Conservation (phyloP, 2,329 filamentous ascomycete species). For the Venturia nashicola region DNA sequence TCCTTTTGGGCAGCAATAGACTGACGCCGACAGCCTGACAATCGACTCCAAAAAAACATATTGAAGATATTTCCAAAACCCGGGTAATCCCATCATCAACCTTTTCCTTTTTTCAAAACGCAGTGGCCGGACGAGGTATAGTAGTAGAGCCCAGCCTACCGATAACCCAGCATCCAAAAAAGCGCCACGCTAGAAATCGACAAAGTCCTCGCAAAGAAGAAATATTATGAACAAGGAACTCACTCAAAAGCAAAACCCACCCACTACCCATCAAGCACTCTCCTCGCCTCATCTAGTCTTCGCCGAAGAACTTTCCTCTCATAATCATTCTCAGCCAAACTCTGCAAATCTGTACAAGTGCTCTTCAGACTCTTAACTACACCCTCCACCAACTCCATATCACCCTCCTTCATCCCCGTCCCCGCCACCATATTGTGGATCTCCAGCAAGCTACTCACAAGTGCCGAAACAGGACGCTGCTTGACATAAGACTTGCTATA, state of each 20-base stretch:
- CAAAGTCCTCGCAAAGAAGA: not conserved
- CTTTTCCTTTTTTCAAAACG: not conserved
- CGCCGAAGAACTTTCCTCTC: slow-evolving; percentile 4
- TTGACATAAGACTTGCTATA: not conserved
- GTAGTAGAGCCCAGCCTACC: not conserved
- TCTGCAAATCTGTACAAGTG: not conserved
- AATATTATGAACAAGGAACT: not conserved
- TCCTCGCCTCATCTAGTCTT: slow-evolving; percentile 5
- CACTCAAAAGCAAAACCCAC: too few relatives aligned
- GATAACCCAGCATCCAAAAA: not conserved
- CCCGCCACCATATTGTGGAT: not conserved
- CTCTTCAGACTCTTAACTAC: not conserved
- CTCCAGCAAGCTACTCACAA: not conserved
- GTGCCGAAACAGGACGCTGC: not conserved
- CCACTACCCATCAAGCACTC: not conserved
- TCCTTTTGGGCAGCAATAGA: not conserved
- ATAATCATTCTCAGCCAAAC: not conserved
- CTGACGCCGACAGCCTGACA: not conserved
- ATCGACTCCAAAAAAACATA: too few relatives aligned
- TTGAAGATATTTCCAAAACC: too few relatives aligned
- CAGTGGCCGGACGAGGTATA: not conserved
- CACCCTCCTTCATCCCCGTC: not conserved
- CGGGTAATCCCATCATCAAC: not conserved
- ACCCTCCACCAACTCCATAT: slow-evolving; percentile 7
- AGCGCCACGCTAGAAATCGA: not conserved